Percentiles rank a stretch among this genome's conserved stretches.
These are phyloP conservation scores for Stephania cephalantha DNA, from an alignment of 164 flowering plant species.

Conservation along the genomic window DNA sequence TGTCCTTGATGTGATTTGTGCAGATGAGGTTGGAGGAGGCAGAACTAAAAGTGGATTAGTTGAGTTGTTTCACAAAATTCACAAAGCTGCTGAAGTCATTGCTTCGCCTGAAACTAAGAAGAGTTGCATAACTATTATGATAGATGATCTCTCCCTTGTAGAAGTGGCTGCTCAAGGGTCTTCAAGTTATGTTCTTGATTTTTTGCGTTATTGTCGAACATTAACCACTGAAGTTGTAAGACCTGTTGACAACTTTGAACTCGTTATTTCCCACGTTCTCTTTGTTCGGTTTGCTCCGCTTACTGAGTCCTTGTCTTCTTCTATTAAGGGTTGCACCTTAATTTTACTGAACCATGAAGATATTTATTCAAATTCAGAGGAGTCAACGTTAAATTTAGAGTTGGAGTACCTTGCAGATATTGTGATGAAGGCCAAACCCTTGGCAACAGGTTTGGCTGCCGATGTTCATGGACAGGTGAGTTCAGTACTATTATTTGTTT, in stretches of 20 bases:
- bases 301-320: slow-evolving; percentile 7
- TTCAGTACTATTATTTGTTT: neutral
- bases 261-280: neutral
- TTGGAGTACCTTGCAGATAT: slow-evolving; percentile 69
- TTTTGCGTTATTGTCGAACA: slow-evolving; percentile 82
- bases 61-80: slow-evolving; percentile 52
- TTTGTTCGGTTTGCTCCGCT: neutral
- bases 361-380: slow-evolving; percentile 43
- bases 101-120: slow-evolving; percentile 24
- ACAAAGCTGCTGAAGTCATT: slow-evolving; percentile 36
- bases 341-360: slow-evolving; percentile 66
- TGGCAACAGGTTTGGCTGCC: slow-evolving; percentile 75
- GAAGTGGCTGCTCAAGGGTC: slow-evolving; percentile 75
- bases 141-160: slow-evolving; percentile 81
- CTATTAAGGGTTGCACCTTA: slow-evolving; percentile 61
- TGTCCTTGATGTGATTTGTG: slow-evolving; percentile 12
- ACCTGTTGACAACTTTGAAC: neutral
- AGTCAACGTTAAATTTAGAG: slow-evolving; percentile 40
- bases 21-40: slow-evolving; percentile 34
- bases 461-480: slow-evolving; percentile 97
- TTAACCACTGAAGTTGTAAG: slow-evolving; percentile 73
- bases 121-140: slow-evolving; percentile 42
- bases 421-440: slow-evolving; percentile 62
- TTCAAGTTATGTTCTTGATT: slow-evolving; percentile 50
- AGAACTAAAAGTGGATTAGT: slow-evolving; percentile 34